Base-by-base conservation (phyloP, 192 early-diverging fungal species). In the Funneliformis mosseae region DNA sequence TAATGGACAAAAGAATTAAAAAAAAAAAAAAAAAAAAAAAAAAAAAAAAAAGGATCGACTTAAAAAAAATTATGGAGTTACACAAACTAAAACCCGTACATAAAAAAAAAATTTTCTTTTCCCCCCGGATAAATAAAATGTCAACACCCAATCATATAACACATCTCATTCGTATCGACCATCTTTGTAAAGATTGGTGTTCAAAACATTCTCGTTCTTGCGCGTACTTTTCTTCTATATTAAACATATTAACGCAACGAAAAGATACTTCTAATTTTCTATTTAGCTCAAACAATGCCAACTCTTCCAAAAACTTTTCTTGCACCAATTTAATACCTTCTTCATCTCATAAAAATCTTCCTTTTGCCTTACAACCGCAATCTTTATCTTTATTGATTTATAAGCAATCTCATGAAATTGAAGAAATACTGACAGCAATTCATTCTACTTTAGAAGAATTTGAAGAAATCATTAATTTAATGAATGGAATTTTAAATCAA, bases 401-500 rank as follows among this genome's bases (percentile, higher is more conserved):
- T 33, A 77, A 77, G 64, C 76, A 77, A 66, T 64, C 76, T 41
- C 16, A 10, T 27, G 76, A 77, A 66, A 77, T 77, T 45, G 76
- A 61, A 66, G 33, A 61, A 64, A 27, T 45, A 43, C 9, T 77
- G n/a, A 39, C 18, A 50, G 42, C 45, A 43, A 64, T 77, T 46
- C 61, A 77, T 62, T 38, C 23, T n/a, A 10, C 38, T 43, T 45
- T 77, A 23, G 39, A 77, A 16, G 76, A 77, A 66, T 77, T 77
- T 43, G 59, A 61, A 39, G 39, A 64, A 43, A 77, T 77, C 18
- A 0, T 77, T 18, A 77, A 77, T n/a, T 61, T 18, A n/a, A 77
- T 77, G 76, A 41, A 42, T 12, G n/a, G n/a, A 28, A 74, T 74
- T 55, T 74, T 55, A 55, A 27, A 23, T 14, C 43, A 55, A 74